Evolutionary conservation across 352 stramenopile genomes (phyloP).

Genomic region (Globisporangium mamillatum): DNA sequence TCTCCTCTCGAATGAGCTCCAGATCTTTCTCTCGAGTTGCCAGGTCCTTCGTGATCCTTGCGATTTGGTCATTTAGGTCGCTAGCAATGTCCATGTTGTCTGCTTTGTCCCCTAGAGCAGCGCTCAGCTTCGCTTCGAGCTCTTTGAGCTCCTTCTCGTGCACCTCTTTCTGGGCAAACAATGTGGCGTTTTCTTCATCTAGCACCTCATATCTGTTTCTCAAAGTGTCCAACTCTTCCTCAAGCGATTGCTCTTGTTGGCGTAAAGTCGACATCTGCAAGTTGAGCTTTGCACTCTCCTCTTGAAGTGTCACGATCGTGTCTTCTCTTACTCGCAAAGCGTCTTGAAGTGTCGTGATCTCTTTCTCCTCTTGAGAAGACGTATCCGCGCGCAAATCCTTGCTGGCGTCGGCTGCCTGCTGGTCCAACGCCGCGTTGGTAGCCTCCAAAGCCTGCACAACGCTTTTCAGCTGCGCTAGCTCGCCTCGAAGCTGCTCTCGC

Average conservation of each 20-base stretch:
- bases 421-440: background rate
- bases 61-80: background rate
- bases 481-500: constrained; percentile 8
- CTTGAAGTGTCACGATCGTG: background rate
- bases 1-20: background rate
- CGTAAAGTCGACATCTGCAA: background rate
- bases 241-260: background rate
- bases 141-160: background rate
- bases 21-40: constrained; percentile 4
- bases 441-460: background rate
- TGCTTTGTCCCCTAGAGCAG: background rate
- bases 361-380: background rate
- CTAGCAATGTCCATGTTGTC: background rate
- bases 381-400: background rate
- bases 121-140: constrained; percentile 1
- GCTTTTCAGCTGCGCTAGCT: constrained; percentile 23
- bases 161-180: background rate
- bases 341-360: background rate
- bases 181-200: background rate
- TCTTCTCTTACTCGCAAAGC: background rate
- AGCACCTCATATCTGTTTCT: background rate
- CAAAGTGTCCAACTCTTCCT: background rate
- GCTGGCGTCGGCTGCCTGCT: background rate
- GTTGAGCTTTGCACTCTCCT: background rate
- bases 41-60: background rate